Base-by-base conservation (phyloP, 306 rosid genomes). In the Trifolium repens region DNA sequence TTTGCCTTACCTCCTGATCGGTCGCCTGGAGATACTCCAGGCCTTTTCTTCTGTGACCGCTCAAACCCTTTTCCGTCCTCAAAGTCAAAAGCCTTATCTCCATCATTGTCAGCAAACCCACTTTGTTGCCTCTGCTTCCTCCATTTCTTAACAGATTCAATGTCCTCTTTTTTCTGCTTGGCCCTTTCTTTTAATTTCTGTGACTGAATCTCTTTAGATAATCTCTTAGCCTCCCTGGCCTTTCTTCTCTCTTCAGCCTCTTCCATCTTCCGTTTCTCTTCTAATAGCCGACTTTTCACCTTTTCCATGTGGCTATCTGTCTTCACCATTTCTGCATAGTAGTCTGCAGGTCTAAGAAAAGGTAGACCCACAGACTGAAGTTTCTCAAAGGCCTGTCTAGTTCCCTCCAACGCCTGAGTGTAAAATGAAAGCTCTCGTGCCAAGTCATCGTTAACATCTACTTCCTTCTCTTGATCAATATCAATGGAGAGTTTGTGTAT, bases 71-170 rank as follows among this genome's bases (percentile, higher is more conserved):
- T 93, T 35, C 94, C 98, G 62, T 89, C 92, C 73, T 91, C 92
- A 44, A 93, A 89, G 47, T 77, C 52, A 2, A 86, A 87, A 63
- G 76, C 80, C 64, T 79, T 52, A 68, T 84, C 91, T 0, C 63
- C 81, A 67, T 76, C 91, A 57, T 82, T 85, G 10, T 83, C 90
- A 11, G 98, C 85, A 82, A 91, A 89, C 47, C 97, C 97, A 5
- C 91, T 91, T 80, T 85, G 89, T 57, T 93, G 97, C 79, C 98
- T 91, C 83, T 93, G 96, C 80, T 93, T 91, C 90, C 98, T 89
- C 98, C 98, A 93, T 78, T 89, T 91, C 87, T 93, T 91, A 76
- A 93, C 98, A 67, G 98, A 89, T 72, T 91, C 97, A 5, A 93
- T 89, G 7, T 88, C 92, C 1, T 91, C 92, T 82, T 89, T 93